Evolutionary conservation across 306 rosid genomes (phyloP).

Genomic region (Acacia crassicarpa): DNA sequence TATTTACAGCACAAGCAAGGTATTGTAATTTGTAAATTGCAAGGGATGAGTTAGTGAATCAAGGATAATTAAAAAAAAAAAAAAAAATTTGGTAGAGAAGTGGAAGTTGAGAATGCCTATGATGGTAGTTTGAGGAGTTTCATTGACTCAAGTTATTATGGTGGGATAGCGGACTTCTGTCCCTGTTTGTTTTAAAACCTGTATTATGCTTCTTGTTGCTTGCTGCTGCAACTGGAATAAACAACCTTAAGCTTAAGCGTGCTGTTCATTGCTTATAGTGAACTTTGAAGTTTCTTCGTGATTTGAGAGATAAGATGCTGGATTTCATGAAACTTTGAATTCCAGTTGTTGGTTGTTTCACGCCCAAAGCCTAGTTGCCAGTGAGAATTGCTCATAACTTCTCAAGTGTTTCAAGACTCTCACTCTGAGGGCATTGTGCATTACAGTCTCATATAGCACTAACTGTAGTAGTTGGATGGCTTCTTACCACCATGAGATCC

Average conservation of each 20-base stretch:
- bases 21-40: not conserved
- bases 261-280: not conserved
- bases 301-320: not conserved
- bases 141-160: conserved; percentile 3
- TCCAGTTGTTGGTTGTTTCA: too few relatives aligned
- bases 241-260: not conserved
- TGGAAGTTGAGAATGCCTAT: conserved; percentile 4
- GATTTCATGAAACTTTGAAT: too few relatives aligned
- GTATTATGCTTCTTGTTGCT: not conserved
- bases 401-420: conserved; percentile 4
- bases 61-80: not conserved
- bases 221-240: too few relatives aligned
- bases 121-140: not conserved
- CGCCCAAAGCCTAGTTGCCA: too few relatives aligned
- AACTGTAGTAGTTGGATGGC: not conserved
- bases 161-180: not conserved
- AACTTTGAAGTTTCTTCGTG: not conserved
- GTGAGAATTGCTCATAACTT: too few relatives aligned
- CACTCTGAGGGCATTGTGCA: not conserved
- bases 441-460: not conserved
- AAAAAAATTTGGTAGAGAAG: not conserved
- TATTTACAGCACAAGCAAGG: not conserved
- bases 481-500: not conserved
- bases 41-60: conserved; percentile 9
- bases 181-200: too few relatives aligned